Conservation (phyloP, 805 yeast species). For the Clavispora fructus region DNA sequence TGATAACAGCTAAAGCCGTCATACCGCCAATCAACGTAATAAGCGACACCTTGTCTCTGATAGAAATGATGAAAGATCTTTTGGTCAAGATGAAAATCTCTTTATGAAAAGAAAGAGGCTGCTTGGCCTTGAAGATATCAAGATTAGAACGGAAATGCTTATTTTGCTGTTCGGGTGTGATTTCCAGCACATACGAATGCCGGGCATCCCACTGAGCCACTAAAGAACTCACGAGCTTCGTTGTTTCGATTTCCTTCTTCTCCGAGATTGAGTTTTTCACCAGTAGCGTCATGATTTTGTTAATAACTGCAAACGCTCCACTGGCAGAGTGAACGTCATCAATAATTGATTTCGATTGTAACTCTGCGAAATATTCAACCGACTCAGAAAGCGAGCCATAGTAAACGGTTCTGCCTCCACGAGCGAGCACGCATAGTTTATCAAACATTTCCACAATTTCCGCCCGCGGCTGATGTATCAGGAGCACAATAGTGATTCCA, state of each 20-base stretch:
- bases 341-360: conserved; percentile 8
- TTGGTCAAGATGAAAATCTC: conserved; percentile 31
- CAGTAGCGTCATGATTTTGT: conserved; percentile 14
- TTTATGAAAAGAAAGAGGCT: conserved; percentile 21
- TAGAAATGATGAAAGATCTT: conserved; percentile 28
- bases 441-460: conserved; percentile 71
- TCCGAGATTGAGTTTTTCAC: conserved; percentile 12
- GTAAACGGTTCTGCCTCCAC: conserved; percentile 47
- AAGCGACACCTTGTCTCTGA: conserved; percentile 30
- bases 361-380: conserved; percentile 41
- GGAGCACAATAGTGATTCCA: conserved; percentile 69
- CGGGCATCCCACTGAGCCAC: conserved; percentile 7
- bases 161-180: conserved; percentile 11
- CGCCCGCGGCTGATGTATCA: conserved; percentile 81
- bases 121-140: conserved; percentile 13
- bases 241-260: conserved; percentile 9
- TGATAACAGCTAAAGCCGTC: conserved; percentile 49
- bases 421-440: conserved; percentile 57
- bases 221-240: conserved; percentile 5
- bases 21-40: conserved; percentile 35
- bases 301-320: conserved; percentile 6
- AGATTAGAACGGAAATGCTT: conserved; percentile 14
- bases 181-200: neutral
- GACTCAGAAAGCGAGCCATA: conserved; percentile 43
- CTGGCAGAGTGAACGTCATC: conserved; percentile 6